These are phyloP conservation scores for Crithidia fasciculata DNA, from an alignment of 208 protist genomes.

Conservation along the genomic window DNA sequence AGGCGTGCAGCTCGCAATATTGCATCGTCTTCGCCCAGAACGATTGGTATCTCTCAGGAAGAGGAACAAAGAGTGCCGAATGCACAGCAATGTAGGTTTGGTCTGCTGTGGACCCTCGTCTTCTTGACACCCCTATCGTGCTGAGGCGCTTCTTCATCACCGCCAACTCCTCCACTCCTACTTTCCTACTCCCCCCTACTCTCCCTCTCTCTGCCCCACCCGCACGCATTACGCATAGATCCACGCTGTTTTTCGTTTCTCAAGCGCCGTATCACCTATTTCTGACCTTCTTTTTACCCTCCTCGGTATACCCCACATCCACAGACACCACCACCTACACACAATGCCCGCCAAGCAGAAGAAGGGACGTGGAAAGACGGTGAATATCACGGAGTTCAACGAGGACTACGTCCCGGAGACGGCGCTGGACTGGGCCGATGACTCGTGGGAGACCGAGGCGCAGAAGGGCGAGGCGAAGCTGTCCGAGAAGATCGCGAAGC, in stretches of 20 bases:
- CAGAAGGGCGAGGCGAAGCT: conserved; percentile 57
- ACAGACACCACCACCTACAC: not conserved
- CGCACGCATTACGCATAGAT: no score
- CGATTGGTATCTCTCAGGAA: no score
- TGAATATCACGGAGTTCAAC: conserved; percentile 83
- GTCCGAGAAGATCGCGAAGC: conserved; percentile 63
- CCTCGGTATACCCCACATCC: not conserved
- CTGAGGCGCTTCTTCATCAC: no score
- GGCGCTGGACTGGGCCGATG: conserved; percentile 79
- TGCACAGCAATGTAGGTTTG: no score
- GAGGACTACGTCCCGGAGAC: conserved; percentile 80
- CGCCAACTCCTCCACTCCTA: no score
- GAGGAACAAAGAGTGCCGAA: no score
- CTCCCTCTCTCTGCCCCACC: no score
- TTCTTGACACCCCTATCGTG: no score
- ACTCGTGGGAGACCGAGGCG: conserved; percentile 64
- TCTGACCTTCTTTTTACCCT: not conserved
- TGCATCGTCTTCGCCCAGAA: no score
- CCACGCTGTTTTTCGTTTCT: not conserved
- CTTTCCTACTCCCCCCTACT: no score
- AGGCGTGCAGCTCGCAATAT: no score
- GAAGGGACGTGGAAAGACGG: conserved; percentile 77
- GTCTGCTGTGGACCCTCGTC: no score
- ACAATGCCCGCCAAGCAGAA: conserved; percentile 76
- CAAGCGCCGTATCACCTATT: not conserved